These are phyloP conservation scores for Baorangia bicolor DNA, from an alignment of 768 basidiomycete species.

Conservation along the genomic window DNA sequence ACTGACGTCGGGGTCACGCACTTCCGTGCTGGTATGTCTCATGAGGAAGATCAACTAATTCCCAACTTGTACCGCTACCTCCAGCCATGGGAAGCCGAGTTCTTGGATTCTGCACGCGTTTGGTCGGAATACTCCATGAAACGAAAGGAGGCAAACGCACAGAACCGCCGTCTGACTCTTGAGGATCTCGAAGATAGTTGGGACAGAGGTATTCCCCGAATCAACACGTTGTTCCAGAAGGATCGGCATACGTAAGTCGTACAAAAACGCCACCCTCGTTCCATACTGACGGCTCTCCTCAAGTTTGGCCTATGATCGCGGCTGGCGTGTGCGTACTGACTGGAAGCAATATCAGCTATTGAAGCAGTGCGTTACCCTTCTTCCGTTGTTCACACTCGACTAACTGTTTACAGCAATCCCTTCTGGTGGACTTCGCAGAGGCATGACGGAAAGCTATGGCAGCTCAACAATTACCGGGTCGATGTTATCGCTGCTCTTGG, in stretches of 20 bases:
- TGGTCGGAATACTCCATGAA: conserved; percentile 99
- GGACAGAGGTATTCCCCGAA: conserved; percentile 98
- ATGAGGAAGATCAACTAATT: conserved; percentile 92
- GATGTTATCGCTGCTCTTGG: conserved; percentile 98
- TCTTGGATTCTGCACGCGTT: conserved; percentile 96
- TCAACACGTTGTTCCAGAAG: conserved; percentile 99
- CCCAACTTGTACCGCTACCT: conserved; percentile 97
- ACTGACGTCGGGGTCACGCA: conserved; percentile 97
- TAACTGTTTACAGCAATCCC: conserved; percentile 65
- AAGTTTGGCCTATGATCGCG: conserved; percentile 95
- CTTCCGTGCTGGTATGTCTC: conserved; percentile 99
- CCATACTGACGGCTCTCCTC: neutral
- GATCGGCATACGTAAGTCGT: conserved; percentile 81
- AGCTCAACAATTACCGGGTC: conserved; percentile 96
- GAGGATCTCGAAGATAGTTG: conserved; percentile 98
- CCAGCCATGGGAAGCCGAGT: conserved; percentile 97
- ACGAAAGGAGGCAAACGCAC: conserved; percentile 98
- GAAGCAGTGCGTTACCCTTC: conserved; percentile 63
- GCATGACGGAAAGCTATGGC: conserved; percentile 95
- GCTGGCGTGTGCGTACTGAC: conserved; percentile 96
- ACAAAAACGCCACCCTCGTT: neutral
- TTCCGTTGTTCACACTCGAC: neutral
- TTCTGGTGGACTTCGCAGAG: conserved; percentile 99
- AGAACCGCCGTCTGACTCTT: conserved; percentile 93
- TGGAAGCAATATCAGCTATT: conserved; percentile 97